Conservation (phyloP, 1,284 basidiomycete genomes). For the Ustilago nuda region DNA sequence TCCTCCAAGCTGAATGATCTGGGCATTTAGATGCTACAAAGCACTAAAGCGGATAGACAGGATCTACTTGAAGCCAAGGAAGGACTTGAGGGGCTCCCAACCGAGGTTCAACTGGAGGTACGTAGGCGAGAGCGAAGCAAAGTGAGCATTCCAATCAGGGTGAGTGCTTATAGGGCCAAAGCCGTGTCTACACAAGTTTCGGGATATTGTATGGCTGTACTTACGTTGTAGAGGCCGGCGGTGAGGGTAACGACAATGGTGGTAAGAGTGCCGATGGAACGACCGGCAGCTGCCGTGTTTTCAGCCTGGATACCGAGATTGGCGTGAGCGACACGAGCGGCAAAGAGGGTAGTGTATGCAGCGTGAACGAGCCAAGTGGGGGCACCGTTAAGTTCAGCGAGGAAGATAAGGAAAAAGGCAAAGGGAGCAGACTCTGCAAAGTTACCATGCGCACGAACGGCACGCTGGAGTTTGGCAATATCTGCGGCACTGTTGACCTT, state of each 20-base stretch:
- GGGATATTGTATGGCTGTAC: constrained; percentile 13
- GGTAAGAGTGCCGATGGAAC: constrained; percentile 54
- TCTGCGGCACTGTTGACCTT: constrained; percentile 41
- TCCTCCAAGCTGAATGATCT: background rate
- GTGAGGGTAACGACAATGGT: constrained; percentile 58
- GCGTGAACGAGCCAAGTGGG: constrained; percentile 67
- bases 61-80: constrained; percentile 65
- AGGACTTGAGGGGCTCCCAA: constrained; percentile 68
- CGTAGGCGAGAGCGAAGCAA: background rate
- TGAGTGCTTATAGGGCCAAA: background rate
- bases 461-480: constrained; percentile 54
- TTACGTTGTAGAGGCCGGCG: constrained; percentile 66
- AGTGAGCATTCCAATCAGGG: background rate
- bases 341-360: constrained; percentile 65
- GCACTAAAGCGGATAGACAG: background rate
- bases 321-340: constrained; percentile 60
- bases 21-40: constrained; percentile 1
- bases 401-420: constrained; percentile 67
- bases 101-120: constrained; percentile 61
- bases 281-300: constrained; percentile 27
- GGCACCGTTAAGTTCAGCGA: constrained; percentile 69
- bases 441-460: constrained; percentile 66
- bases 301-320: constrained; percentile 53
- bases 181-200: background rate
- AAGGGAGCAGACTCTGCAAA: constrained; percentile 65